Base-by-base conservation (phyloP, 2,329 filamentous ascomycete species). In the Clonostachys byssicola region DNA sequence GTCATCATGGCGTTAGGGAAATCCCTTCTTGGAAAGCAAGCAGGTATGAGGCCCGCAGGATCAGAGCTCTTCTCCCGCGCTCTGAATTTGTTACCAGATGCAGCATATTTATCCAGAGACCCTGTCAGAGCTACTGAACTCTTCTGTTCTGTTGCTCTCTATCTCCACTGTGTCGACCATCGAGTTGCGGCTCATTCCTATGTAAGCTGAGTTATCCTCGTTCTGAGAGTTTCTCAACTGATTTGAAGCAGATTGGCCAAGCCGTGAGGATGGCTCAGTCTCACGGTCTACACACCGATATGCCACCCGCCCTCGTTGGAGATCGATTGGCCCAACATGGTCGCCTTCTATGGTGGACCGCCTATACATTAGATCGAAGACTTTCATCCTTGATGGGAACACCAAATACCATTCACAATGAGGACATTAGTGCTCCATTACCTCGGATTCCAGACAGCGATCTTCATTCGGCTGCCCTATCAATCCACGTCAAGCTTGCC, bases 31-130 rank as follows among this genome's bases (percentile, higher is more conserved):
- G 2, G 54, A 55, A 10, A 58, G 54, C 1, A 54, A 59, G 51
- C 49, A 5, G 56, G 60, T 30, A 56, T 60, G 5, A 58, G 57
- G 0, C 67, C 66, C 0, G 55, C 63, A 0, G 67, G 67, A 0
- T 59, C 64, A n/a, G 63, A 68, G 40, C 70, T 68, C 44, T 67
- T 67, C 10, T 52, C 61, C 0, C 53, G 67, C 4, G 67, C 66
- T 1, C 67, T 71, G 65, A 58, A 64, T 0, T 14, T 71, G 5
- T 56, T 71, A 41, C 67, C 67, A 0, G 66, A 70, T 44, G 20
- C 69, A 6, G 62, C 60, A 1, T 57, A 59, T 1, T 57, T 64
- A 16, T 54, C 58, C 33, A 48, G 56, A 7, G 61, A 65, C 30
- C 52, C 58, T 12, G 54, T 66, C 41, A 52, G 52, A 0, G 56